Evolutionary conservation across 768 basidiomycete genomes (phyloP), one percentile per base, ranked within the genome.

Genomic region (Porphyrellus cyaneotinctus): DNA sequence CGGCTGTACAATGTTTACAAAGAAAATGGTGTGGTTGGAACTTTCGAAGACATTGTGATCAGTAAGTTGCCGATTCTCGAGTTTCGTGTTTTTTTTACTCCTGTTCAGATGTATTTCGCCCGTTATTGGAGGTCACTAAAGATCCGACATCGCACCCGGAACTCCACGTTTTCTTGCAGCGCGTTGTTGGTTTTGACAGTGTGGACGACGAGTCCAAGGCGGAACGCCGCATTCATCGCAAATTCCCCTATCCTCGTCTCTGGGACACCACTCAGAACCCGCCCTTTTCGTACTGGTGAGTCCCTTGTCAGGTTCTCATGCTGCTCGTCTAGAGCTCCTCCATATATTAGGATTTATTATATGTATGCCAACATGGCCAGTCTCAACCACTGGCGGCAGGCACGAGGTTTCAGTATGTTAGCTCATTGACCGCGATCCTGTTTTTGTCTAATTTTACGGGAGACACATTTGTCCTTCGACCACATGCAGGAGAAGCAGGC

Each of bases 151-250:
- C 81, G 2, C 95, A 98, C 63, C 97, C 95, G 0, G 95, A 98
- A 62, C 77, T 99, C 12, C 95, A 98, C 65, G 77, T 95, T 32
- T 95, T 99, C 74, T 74, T 99, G 31, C 94, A 97, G 69, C 85
- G 97, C 6, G 94, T 98, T 7, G 71, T 98, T 47, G 97, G 97
- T 6, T 97, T 99, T 64, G 97, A 98, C 63, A 94, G 88, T n/a
- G 97, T 99, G 20, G 97, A 99, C 60, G 97, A 99, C 62, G 97
- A 99, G 72, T 94, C 91, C 2, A 98, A 97, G 72, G 76, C 83
- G 0, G 97, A 99, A 70, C 76, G 93, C 50, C 77, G 97, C 24
- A 84, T 97, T 41, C 88, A 97, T 65, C 88, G 86, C 63, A 98
- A 97, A 67, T 97, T 90, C 74, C 95, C 95, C 0, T 91, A 88